Percentiles rank a stretch among this genome's conserved stretches.
Conservation (phyloP, 768 basidiomycete species). For the Leccinellum luteum region DNA sequence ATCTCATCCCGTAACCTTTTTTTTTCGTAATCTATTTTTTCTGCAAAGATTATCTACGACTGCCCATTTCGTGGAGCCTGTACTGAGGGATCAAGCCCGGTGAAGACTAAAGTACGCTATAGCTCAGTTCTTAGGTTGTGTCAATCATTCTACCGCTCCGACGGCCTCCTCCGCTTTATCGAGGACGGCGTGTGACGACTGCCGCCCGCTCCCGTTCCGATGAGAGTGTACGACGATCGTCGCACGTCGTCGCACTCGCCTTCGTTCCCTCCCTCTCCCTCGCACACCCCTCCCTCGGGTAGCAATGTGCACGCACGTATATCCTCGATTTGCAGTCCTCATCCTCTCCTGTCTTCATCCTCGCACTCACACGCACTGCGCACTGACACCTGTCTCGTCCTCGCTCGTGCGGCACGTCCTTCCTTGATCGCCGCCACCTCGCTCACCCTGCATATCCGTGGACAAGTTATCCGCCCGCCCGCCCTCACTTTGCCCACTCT, state of each 20-base stretch:
- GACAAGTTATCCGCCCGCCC: too few species aligned
- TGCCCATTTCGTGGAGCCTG: too few species aligned
- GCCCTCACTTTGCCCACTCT: not conserved
- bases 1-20: not conserved
- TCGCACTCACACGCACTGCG: not conserved
- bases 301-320: not conserved
- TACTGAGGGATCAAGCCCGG: too few species aligned
- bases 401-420: not conserved
- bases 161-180: not conserved
- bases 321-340: not conserved
- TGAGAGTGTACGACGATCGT: not conserved
- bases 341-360: not conserved
- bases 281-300: too few species aligned
- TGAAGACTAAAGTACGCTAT: too few species aligned
- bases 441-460: too few species aligned
- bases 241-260: not conserved
- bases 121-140: not conserved
- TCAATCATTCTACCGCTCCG: not conserved
- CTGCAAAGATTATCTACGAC: not conserved
- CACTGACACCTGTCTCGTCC: not conserved
- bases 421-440: too few species aligned
- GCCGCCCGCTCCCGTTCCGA: too few species aligned
- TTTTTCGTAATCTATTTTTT: not conserved
- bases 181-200: not conserved
- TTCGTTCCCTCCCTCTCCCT: too few species aligned